Evolutionary conservation across 345 rosid species (phyloP).

Genomic region (Sapria himalayana): DNA sequence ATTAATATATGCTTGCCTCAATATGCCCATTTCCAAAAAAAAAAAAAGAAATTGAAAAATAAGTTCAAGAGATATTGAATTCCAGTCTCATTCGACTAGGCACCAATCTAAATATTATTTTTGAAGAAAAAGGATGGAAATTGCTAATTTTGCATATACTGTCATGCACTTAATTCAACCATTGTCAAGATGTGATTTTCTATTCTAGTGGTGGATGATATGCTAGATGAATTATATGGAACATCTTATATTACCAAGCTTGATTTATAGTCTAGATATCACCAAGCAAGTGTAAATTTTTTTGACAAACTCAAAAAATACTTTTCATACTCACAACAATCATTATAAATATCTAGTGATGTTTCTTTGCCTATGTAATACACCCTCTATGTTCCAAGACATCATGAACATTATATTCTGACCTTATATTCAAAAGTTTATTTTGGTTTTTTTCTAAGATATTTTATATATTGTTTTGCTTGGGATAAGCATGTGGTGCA

Average conservation of each 20-base stretch:
- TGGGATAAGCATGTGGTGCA: background rate
- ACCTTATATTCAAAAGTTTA: no score
- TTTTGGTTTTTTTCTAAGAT: no score
- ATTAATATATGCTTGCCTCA: background rate
- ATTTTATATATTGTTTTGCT: no score
- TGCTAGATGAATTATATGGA: slow-evolving; percentile 3
- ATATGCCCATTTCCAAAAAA: slow-evolving; percentile 5
- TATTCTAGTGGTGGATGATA: background rate
- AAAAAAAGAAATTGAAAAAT: slow-evolving; percentile 2
- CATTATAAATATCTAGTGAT: no score
- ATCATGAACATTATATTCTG: no score
- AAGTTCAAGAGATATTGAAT: slow-evolving; percentile 4
- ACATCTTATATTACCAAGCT: slow-evolving; percentile 1
- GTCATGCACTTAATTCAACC: background rate
- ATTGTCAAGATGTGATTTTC: slow-evolving; percentile 1
- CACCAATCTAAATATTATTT: slow-evolving; percentile 1
- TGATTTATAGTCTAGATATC: background rate
- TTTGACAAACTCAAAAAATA: no score
- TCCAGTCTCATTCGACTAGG: background rate
- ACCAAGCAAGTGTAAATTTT: no score
- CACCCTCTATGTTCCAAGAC: no score
- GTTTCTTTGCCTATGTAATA: no score
- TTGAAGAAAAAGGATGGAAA: slow-evolving; percentile 1
- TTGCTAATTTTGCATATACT: background rate
- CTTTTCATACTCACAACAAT: no score